phyloP scores from a whole-genome alignment of 805 yeast genomes.

The Isabelozyma gotoi region DNA sequence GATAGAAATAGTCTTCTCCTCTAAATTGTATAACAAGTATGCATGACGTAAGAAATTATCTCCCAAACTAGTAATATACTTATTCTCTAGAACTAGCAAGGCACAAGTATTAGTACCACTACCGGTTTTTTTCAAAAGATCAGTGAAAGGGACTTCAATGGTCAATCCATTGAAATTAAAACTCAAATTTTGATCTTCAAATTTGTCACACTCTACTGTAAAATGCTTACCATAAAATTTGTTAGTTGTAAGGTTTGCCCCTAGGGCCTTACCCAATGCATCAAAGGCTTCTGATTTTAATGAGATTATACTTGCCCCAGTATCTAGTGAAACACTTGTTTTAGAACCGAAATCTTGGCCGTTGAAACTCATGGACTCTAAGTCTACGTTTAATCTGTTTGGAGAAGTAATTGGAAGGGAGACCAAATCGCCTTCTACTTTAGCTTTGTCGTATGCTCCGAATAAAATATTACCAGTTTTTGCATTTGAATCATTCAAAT shows the following conservation, averaged over 20 bases:
- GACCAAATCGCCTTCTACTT: conserved; percentile 9
- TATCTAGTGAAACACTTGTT: conserved; percentile 1
- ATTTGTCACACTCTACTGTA: not conserved
- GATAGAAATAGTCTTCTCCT: conserved; percentile 11
- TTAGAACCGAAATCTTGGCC: conserved; percentile 3
- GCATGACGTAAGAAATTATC: conserved; percentile 16
- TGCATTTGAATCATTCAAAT: conserved; percentile 22
- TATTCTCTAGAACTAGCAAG: conserved; percentile 15
- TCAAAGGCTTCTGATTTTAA: not conserved
- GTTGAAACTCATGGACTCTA: conserved; percentile 29
- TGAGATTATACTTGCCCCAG: conserved; percentile 5
- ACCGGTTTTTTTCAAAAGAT: not conserved
- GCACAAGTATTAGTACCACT: conserved; percentile 8
- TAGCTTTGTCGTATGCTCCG: conserved; percentile 28
- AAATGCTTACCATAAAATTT: not conserved
- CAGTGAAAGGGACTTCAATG: conserved; percentile 6
- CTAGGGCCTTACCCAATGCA: not conserved
- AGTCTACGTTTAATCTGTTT: conserved; percentile 44
- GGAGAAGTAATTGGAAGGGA: conserved; percentile 2
- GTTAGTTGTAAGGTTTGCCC: not conserved
- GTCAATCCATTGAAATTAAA: conserved; percentile 5
- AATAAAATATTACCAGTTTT: conserved; percentile 24
- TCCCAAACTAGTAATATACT: conserved; percentile 6
- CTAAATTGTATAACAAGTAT: conserved; percentile 14
- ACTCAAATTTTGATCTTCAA: not conserved